Percentiles rank a stretch among this genome's conserved stretches.
These are phyloP conservation scores for Lentinula sp. DNA, from an alignment of 768 basidiomycete genomes.

Conservation along the genomic window DNA sequence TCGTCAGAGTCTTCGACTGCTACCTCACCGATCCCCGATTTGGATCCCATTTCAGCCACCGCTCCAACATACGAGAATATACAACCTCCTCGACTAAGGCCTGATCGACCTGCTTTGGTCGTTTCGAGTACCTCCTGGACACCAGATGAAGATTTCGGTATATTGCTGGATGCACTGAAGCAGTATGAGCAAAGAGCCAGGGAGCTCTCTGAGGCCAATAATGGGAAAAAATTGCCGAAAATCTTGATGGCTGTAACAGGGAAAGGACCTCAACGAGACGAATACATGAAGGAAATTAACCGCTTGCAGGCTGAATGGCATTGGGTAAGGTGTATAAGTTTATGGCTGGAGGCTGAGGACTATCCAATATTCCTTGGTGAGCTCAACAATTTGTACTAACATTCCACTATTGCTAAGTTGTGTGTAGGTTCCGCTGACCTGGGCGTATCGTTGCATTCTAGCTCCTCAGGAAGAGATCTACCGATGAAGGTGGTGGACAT, in stretches of 20 bases:
- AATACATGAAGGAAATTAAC: conserved; percentile 69
- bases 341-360: conserved; percentile 88
- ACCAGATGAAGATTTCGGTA: conserved; percentile 89
- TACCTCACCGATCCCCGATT: conserved; percentile 10
- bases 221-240: conserved; percentile 49
- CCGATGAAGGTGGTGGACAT: conserved; percentile 99
- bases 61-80: conserved; percentile 27
- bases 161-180: conserved; percentile 71
- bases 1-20: conserved; percentile 9
- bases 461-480: conserved; percentile 85
- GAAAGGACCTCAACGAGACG: conserved; percentile 70
- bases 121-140: conserved; percentile 98
- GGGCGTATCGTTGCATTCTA: conserved; percentile 86
- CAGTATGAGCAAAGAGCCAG: conserved; percentile 60
- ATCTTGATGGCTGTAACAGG: conserved; percentile 85
- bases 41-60: conserved; percentile 18
- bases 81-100: conserved; percentile 42
- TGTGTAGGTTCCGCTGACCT: conserved; percentile 79
- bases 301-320: conserved; percentile 62
- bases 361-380: conserved; percentile 80
- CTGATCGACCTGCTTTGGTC: conserved; percentile 77
- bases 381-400: not conserved
- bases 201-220: conserved; percentile 12
- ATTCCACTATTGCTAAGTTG: not conserved
- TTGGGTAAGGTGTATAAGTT: conserved; percentile 70